phyloP scores from a whole-genome alignment of 2,329 filamentous ascomycete species.

The Pseudogymnoascus sp. region DNA sequence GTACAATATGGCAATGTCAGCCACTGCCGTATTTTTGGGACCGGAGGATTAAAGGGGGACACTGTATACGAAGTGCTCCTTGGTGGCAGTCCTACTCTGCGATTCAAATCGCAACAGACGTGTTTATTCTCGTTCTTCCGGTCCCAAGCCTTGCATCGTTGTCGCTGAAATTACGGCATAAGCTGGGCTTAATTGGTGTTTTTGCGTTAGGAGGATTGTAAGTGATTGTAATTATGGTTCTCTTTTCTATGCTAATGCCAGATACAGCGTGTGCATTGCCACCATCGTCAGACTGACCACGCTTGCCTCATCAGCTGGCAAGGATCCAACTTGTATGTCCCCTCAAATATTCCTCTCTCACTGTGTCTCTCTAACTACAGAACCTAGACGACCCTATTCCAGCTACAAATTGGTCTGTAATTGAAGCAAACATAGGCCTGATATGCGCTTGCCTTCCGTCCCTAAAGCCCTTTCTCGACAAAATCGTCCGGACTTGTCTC shows the following conservation, averaged over 20 bases:
- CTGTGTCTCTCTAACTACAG: background rate
- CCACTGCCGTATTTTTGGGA: conserved; percentile 36
- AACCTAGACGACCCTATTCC: conserved; percentile 20
- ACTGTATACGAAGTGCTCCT: conserved; percentile 34
- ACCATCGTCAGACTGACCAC: conserved; percentile 12
- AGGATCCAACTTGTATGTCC: background rate
- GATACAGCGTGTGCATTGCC: conserved; percentile 13
- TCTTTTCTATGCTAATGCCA: background rate
- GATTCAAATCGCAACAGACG: conserved; percentile 36
- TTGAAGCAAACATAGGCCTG: conserved; percentile 31
- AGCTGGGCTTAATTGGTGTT: conserved; percentile 36
- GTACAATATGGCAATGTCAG: conserved; percentile 32
- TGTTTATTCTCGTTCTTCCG: conserved; percentile 37
- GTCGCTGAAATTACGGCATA: conserved; percentile 34
- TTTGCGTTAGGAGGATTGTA: conserved; percentile 37
- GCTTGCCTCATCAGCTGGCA: background rate
- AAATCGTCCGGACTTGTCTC: background rate
- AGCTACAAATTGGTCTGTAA: conserved; percentile 32
- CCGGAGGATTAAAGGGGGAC: conserved; percentile 31
- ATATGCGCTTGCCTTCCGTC: conserved; percentile 32
- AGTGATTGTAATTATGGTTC: conserved; percentile 13
- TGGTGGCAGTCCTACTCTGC: conserved; percentile 34
- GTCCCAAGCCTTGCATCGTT: conserved; percentile 32
- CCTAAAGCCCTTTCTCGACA: background rate
- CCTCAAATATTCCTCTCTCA: background rate